Percentiles rank a stretch among this genome's conserved stretches.
Evolutionary conservation across 441 rosid genomes (phyloP).

Genomic region (Eruca vesicaria): DNA sequence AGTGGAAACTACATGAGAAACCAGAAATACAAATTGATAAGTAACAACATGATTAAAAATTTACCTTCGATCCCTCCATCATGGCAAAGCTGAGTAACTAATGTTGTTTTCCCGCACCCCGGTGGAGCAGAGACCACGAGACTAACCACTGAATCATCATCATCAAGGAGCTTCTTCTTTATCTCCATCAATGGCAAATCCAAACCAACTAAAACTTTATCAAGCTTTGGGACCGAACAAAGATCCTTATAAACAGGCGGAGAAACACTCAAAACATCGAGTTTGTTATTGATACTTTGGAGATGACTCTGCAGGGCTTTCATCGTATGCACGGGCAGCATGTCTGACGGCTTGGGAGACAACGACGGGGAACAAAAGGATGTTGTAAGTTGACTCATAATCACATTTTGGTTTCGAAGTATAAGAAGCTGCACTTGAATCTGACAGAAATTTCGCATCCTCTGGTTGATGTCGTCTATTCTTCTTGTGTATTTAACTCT

Average conservation of each 20-base stretch:
- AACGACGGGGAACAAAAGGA: too few species aligned
- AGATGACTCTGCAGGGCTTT: too few species aligned
- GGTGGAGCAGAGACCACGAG: neutral
- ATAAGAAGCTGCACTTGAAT: neutral
- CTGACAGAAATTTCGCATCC: neutral
- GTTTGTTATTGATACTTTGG: too few species aligned
- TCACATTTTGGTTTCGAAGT: too few species aligned
- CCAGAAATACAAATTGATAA: neutral
- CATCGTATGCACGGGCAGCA: too few species aligned
- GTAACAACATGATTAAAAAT: neutral
- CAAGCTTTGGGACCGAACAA: neutral
- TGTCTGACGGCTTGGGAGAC: too few species aligned
- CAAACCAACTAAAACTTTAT: neutral
- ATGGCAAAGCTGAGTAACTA: neutral
- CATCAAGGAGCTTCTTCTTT: neutral
- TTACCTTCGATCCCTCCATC: neutral
- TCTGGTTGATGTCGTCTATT: neutral
- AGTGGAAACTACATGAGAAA: slow-evolving; percentile 15
- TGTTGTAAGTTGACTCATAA: too few species aligned
- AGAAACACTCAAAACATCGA: too few species aligned
- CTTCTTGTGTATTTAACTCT: neutral
- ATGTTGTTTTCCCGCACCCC: neutral
- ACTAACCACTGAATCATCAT: neutral
- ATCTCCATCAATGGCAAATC: neutral
- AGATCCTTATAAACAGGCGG: too few species aligned